A percentile compares a stretch with the other conserved stretches of the same genome.
Conservation (phyloP, 352 stramenopile species). For the Pythium apleroticum region DNA sequence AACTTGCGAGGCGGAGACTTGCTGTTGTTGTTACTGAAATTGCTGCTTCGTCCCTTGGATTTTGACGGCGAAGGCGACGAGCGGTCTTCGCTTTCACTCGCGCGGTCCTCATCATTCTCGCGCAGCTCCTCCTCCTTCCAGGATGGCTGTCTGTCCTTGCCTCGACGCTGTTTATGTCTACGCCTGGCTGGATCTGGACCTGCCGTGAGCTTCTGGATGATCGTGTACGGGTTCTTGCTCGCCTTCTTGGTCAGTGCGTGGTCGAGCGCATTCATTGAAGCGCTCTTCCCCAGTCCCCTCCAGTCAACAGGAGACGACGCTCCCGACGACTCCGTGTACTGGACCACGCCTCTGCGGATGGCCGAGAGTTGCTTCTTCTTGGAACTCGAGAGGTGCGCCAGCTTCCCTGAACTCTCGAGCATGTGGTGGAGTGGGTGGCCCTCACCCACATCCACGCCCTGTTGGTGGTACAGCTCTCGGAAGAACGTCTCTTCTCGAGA, state of each 20-base stretch:
- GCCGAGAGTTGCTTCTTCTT: slow-evolving; percentile 47
- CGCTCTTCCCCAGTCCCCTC: slow-evolving; percentile 17
- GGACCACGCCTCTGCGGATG: slow-evolving; percentile 31
- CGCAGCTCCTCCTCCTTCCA: neutral
- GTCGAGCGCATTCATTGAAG: slow-evolving; percentile 42
- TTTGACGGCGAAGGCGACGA: slow-evolving; percentile 13
- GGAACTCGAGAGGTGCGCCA: slow-evolving; percentile 33
- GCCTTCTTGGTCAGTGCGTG: slow-evolving; percentile 34
- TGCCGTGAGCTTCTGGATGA: slow-evolving; percentile 14
- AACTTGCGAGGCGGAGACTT: slow-evolving; percentile 28
- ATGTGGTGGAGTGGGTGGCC: slow-evolving; percentile 72
- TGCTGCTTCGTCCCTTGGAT: slow-evolving; percentile 1
- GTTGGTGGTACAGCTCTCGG: slow-evolving; percentile 62
- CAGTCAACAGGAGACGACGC: slow-evolving; percentile 13
- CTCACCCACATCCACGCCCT: slow-evolving; percentile 34
- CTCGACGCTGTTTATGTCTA: neutral
- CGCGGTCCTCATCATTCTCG: neutral
- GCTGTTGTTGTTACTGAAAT: slow-evolving; percentile 17
- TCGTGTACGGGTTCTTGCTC: slow-evolving; percentile 19
- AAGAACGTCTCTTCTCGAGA: slow-evolving; percentile 73
- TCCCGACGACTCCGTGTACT: slow-evolving; percentile 4
- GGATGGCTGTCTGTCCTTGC: neutral
- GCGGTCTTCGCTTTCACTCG: neutral
- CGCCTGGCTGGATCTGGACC: neutral
- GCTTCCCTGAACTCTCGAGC: slow-evolving; percentile 52